Conservation (phyloP, 1,284 basidiomycete genomes). For the Omphalotus olearius region DNA sequence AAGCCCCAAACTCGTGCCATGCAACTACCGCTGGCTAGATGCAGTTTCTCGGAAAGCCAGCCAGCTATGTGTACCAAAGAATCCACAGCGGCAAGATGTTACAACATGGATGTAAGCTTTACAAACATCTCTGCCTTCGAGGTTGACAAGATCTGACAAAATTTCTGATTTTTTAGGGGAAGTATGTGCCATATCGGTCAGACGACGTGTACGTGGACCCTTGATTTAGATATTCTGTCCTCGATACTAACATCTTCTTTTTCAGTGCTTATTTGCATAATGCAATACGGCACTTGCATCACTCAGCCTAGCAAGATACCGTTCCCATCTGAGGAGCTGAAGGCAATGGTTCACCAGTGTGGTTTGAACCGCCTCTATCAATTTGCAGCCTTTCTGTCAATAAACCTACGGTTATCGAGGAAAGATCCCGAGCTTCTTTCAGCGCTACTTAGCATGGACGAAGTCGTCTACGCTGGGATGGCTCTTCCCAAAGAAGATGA, state of each 20-base stretch:
- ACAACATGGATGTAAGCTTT: slow-evolving; percentile 56
- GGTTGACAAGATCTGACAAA: not conserved
- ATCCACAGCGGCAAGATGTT: slow-evolving; percentile 54
- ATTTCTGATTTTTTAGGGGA: slow-evolving; percentile 36
- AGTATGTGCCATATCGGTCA: slow-evolving; percentile 71
- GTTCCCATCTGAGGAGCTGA: slow-evolving; percentile 62
- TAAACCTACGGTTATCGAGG: slow-evolving; percentile 57
- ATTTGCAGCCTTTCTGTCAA: slow-evolving; percentile 62
- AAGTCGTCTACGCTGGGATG: slow-evolving; percentile 59
- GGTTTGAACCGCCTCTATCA: slow-evolving; percentile 67
- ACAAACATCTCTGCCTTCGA: slow-evolving; percentile 20
- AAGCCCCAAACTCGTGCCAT: slow-evolving; percentile 67
- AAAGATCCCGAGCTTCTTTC: slow-evolving; percentile 56
- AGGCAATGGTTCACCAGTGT: slow-evolving; percentile 64
- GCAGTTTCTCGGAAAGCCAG: slow-evolving; percentile 52
- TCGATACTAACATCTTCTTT: slow-evolving; percentile 21
- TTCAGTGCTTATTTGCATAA: slow-evolving; percentile 59
- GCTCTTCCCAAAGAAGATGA: slow-evolving; percentile 60
- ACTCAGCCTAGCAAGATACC: slow-evolving; percentile 60
- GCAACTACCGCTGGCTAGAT: slow-evolving; percentile 58
- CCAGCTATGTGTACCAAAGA: slow-evolving; percentile 44
- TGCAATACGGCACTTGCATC: slow-evolving; percentile 70
- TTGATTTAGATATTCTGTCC: slow-evolving; percentile 16
- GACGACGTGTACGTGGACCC: slow-evolving; percentile 49
- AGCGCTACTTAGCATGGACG: slow-evolving; percentile 50